Base-by-base conservation (phyloP, 805 yeast genomes). In the Yamadazyma akitaensis region DNA sequence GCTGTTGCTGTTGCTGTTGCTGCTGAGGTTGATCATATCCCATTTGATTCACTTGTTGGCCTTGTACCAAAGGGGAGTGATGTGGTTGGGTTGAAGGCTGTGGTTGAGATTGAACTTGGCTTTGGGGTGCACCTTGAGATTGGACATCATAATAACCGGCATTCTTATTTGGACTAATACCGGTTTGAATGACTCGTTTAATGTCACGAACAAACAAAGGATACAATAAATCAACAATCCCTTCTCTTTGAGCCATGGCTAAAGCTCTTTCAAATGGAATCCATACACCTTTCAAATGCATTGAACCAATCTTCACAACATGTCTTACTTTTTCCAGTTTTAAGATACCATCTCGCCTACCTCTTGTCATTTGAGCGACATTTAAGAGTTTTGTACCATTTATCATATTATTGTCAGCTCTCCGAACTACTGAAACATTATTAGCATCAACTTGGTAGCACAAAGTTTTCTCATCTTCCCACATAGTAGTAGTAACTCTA, bases 221-320 rank as follows among this genome's bases (percentile, higher is more conserved):
- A 57, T 81, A 82, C 49, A 84, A 70, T 33, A 77, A 58, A 54
- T 84, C 88, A 24, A 77, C 80, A 50, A 84, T 85, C 35, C 88
- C 85, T 61, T 87, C 94, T 51, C 84, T 73, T 63, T 84, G 85
- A 14, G 96, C 95, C 80, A 86, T 83, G 30, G 85, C 84, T 40
- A 82, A 70, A 1, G 95, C 96, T 42, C 94, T 72, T 51, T 86
- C 92, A 60, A 85, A 85, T 1, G 96, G 95, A 49, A 87, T 85
- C 96, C 96, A 87, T 40, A 87, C 95, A 33, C 96, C 96, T 67
- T 87, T 87, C 56, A 87, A 70, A 63, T 87, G 91, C 91, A 87
- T 86, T 12, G 90, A 82, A 4, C 96, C 96, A 50, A 85, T 84
- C 65, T 87, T 87, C 37, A 87, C 92, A 19, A 87, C 95, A 59